Percentiles rank a stretch among this genome's conserved stretches.
These are phyloP conservation scores for Desmodesmus armatus DNA, from an alignment of 139 green algal genomes.

Conservation along the genomic window DNA sequence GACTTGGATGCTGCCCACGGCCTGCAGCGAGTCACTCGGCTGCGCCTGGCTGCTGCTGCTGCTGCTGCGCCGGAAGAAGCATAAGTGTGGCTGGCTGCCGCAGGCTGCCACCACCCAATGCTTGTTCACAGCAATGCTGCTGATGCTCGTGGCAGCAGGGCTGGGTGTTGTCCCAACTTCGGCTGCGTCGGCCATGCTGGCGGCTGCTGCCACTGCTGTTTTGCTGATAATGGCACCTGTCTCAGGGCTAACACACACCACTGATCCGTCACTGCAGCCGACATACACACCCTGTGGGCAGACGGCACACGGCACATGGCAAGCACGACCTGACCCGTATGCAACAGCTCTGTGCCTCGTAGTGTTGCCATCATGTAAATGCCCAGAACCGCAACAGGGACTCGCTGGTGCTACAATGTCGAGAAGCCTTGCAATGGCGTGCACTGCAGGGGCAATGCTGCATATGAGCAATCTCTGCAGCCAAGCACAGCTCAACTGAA, in stretches of 20 bases:
- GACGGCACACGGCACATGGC: neutral
- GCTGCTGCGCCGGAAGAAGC: constrained; percentile 10
- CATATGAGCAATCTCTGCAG: no score
- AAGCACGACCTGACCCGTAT: no score
- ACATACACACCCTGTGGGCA: constrained; percentile 31
- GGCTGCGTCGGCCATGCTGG: neutral
- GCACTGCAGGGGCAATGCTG: no score
- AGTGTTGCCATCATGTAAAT: no score
- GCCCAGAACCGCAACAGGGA: no score
- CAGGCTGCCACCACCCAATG: constrained; percentile 9
- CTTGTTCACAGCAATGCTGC: constrained; percentile 34
- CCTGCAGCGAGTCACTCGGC: neutral
- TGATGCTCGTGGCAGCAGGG: neutral
- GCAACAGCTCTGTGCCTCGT: no score
- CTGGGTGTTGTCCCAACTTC: neutral
- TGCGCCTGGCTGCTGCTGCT: neutral
- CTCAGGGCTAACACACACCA: neutral
- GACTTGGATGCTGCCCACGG: neutral
- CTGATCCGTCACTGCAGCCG: constrained; percentile 14
- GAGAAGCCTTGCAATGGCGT: no score
- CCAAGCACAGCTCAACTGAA: no score
- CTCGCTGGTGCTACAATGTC: no score
- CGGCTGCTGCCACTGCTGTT: neutral
- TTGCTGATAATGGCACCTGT: neutral
- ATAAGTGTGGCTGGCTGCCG: neutral